Conservation (phyloP, 2,329 filamentous ascomycete genomes). For the Dactylonectria macrodidyma region DNA sequence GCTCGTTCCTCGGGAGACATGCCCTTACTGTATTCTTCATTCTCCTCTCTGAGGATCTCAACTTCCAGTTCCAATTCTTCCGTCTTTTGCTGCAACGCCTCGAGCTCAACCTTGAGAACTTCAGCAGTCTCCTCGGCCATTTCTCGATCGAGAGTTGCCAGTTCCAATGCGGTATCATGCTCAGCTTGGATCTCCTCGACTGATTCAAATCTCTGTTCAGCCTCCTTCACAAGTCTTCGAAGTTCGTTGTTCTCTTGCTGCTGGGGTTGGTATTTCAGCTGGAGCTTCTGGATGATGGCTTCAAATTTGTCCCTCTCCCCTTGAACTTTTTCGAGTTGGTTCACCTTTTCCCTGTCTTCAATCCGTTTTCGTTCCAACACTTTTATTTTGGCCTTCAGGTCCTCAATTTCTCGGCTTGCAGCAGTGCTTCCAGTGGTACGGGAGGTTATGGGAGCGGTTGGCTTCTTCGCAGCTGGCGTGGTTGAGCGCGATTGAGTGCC, state of each 20-base stretch:
- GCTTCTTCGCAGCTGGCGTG: slow-evolving; percentile 52
- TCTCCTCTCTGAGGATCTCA: slow-evolving; percentile 90
- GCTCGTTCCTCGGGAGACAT: slow-evolving; percentile 91
- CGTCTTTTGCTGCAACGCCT: slow-evolving; percentile 79
- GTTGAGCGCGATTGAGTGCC: slow-evolving; percentile 50
- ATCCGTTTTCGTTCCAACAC: slow-evolving; percentile 88
- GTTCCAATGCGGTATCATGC: slow-evolving; percentile 87
- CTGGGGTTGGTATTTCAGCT: slow-evolving; percentile 88
- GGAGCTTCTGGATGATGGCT: slow-evolving; percentile 89
- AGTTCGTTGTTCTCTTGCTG: slow-evolving; percentile 85
- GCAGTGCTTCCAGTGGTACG: slow-evolving; percentile 63
- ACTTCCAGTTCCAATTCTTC: slow-evolving; percentile 92
- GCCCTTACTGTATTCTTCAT: slow-evolving; percentile 84
- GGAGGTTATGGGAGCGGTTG: slow-evolving; percentile 47
- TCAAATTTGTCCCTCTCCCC: slow-evolving; percentile 85
- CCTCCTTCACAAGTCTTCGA: slow-evolving; percentile 83
- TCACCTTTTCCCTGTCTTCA: slow-evolving; percentile 89
- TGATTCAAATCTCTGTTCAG: slow-evolving; percentile 75
- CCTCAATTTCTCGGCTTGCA: slow-evolving; percentile 80
- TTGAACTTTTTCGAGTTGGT: slow-evolving; percentile 82
- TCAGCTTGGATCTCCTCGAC: slow-evolving; percentile 85
- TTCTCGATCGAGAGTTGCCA: slow-evolving; percentile 90
- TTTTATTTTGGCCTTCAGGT: slow-evolving; percentile 88
- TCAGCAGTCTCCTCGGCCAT: slow-evolving; percentile 97
- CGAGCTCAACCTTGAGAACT: slow-evolving; percentile 83